A percentile compares a stretch with the other conserved stretches of the same genome.
Conservation (phyloP, 208 protist species). For the Wallacemonas rigidus region DNA sequence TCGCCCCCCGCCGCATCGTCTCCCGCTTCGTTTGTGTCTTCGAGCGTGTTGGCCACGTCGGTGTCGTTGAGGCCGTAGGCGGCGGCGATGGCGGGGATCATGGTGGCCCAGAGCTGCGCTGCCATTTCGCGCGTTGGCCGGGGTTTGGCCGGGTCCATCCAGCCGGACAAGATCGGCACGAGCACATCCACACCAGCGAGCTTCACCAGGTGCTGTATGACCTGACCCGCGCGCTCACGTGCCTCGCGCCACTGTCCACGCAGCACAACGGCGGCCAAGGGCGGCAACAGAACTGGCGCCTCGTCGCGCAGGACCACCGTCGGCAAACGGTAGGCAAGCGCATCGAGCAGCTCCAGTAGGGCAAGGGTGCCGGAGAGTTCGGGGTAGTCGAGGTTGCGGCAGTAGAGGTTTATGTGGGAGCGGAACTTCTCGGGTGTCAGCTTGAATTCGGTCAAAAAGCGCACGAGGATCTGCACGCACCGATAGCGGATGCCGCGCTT, state of each 20-base stretch:
- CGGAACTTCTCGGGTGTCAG: slow-evolving; percentile 88
- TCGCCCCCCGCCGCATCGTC: slow-evolving; percentile 18
- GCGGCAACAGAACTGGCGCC: slow-evolving; percentile 73
- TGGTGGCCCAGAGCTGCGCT: slow-evolving; percentile 71
- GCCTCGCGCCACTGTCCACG: slow-evolving; percentile 66
- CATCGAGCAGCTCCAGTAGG: slow-evolving; percentile 81
- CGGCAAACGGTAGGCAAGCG: slow-evolving; percentile 69
- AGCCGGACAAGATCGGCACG: slow-evolving; percentile 64
- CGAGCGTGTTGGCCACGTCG: neutral
- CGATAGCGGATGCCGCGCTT: slow-evolving; percentile 69
- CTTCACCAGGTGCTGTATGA: slow-evolving; percentile 61
- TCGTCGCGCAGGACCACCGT: slow-evolving; percentile 79
- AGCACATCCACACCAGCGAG: slow-evolving; percentile 80
- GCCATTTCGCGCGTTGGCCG: slow-evolving; percentile 58
- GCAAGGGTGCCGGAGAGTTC: slow-evolving; percentile 73
- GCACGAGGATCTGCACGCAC: slow-evolving; percentile 73
- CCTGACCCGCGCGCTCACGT: slow-evolving; percentile 50
- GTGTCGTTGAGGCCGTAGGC: slow-evolving; percentile 7
- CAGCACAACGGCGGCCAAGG: slow-evolving; percentile 66
- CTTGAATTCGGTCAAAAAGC: slow-evolving; percentile 92
- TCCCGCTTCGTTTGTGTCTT: slow-evolving; percentile 19
- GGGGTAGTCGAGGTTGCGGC: slow-evolving; percentile 87
- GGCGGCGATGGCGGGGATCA: slow-evolving; percentile 44
- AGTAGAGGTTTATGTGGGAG: slow-evolving; percentile 87
- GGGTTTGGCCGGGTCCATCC: slow-evolving; percentile 47